Base-by-base conservation (phyloP, 1,284 basidiomycete genomes). In the Ganoderma boninense region DNA sequence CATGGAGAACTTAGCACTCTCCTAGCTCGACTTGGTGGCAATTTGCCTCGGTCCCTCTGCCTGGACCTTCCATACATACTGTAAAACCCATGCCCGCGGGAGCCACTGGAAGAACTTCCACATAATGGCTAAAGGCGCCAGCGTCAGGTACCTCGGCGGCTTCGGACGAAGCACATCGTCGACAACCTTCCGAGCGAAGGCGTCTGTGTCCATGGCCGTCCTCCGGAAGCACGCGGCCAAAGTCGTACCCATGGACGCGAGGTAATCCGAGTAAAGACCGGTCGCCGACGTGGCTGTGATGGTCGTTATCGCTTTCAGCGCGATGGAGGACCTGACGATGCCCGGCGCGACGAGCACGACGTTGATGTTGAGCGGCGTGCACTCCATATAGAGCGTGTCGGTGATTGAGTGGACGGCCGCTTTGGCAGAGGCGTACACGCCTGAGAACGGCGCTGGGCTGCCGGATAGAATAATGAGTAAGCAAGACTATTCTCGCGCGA, bases 391-490 rank as follows among this genome's bases (percentile, higher is more conserved):
- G 13, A 94, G 84, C 0, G 87, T 87, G 67, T 93, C 88, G 66
- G 85, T 88, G 60, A 93, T 82, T 44, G 84, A 82, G 68, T 87
- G 86, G 2, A 91, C 79, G 0, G 92, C 91, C 0, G 92, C 88
- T 78, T 94, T 94, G 54, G 89, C 84, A 0, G 91, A 87, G 44
- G 85, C 87, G 77, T 94, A 95, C 18, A 92, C 78, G 0, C 89
- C 87, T 69, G 88, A 88, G 91, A 91, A 95, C 0, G 93, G 91
- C 0, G 89, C 88, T 0, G 91, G 83, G 49, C 92, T 93, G 68
- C 16, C 54, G 54, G 6, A 35, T 7, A 23, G 23, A 4, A 20
- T 35, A 29, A 29, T 57, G 26, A 57, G 29, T 57, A 18, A 14
- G 18, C 16, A 46, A 29, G 29, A 7, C 18, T 29, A 26, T 29